A percentile compares a stretch with the other conserved stretches of the same genome.
phyloP scores from a whole-genome alignment of 345 rosid species.

The Toxicodendron radicans region DNA sequence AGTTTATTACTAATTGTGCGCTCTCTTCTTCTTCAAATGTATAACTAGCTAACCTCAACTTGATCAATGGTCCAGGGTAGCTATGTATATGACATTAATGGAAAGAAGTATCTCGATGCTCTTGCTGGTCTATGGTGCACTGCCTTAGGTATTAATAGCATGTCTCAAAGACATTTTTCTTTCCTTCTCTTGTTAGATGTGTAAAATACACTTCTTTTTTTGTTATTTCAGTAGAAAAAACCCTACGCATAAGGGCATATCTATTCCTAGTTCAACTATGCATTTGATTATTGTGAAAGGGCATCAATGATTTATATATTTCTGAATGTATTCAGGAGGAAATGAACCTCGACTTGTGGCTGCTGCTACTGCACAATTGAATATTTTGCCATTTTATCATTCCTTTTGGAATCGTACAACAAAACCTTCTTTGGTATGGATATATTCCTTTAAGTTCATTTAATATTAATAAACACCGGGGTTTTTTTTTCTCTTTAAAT shows the following conservation, averaged over 20 bases:
- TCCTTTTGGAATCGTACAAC: slow-evolving; percentile 98
- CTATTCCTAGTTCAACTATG: background rate
- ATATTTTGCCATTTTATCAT: slow-evolving; percentile 87
- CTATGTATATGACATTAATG: slow-evolving; percentile 74
- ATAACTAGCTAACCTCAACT: slow-evolving; percentile 4
- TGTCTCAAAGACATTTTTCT: background rate
- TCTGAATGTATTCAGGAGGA: slow-evolving; percentile 62
- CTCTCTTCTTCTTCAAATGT: background rate
- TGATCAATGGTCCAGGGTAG: slow-evolving; percentile 56
- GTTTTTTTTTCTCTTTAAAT: background rate
- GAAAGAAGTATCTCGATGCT: slow-evolving; percentile 93
- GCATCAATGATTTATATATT: slow-evolving; percentile 8
- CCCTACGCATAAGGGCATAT: background rate
- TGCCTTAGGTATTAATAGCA: slow-evolving; percentile 61
- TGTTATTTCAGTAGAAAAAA: background rate
- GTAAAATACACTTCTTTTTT: background rate
- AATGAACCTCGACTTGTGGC: slow-evolving; percentile 84
- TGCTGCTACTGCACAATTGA: slow-evolving; percentile 77
- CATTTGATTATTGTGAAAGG: background rate
- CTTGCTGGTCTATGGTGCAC: slow-evolving; percentile 98
- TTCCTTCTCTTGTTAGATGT: background rate
- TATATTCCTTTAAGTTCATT: background rate
- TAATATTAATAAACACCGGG: background rate
- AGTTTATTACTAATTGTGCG: background rate
- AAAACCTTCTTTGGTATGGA: slow-evolving; percentile 82